Conservation (phyloP, 305 asterid genomes). For the Fraxinus angustifolia region DNA sequence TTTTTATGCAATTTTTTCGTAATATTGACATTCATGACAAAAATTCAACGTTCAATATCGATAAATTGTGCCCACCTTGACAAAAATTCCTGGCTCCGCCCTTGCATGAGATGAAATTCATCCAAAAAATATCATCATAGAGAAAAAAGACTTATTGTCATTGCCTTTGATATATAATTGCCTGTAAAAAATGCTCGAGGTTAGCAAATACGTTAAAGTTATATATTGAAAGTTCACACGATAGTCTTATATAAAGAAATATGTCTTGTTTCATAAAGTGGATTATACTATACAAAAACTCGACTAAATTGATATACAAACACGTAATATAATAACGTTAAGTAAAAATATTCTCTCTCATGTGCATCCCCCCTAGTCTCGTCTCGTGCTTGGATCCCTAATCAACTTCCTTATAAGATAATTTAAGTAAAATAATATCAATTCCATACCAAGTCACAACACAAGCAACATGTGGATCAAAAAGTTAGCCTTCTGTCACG, state of each 20-base stretch:
- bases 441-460: conserved; percentile 52
- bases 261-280: background rate
- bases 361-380: conserved; percentile 29
- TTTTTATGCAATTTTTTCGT: no score
- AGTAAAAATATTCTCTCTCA: conserved; percentile 17
- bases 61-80: no score
- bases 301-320: background rate
- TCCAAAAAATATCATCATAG: background rate
- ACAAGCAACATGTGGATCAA: conserved; percentile 32
- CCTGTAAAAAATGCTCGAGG: background rate
- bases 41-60: no score
- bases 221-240: background rate
- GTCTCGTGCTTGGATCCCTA: conserved; percentile 57
- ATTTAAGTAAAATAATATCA: conserved; percentile 31
- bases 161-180: background rate
- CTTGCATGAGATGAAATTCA: background rate
- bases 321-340: background rate
- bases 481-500: conserved; percentile 59
- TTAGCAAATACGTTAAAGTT: background rate
- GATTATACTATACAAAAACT: background rate
- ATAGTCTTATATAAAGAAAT: background rate
- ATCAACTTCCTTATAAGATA: conserved; percentile 49
- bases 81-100: no score
- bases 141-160: background rate
- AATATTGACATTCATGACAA: no score